Base-by-base conservation (phyloP, 2,329 filamentous ascomycete genomes). In the Aspergillus sp. region DNA sequence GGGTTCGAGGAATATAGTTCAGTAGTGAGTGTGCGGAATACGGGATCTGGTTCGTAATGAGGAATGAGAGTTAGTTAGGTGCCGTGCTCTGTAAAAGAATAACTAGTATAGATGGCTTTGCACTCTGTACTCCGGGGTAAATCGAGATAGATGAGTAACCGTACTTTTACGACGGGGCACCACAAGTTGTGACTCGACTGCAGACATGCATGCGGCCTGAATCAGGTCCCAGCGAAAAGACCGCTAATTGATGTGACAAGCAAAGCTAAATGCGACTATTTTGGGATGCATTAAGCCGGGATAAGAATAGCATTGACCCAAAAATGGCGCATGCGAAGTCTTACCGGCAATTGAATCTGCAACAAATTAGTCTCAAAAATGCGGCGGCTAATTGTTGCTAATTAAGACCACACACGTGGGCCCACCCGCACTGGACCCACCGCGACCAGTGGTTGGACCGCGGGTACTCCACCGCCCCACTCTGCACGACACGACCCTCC, bases 381-480 rank as follows among this genome's bases (percentile, higher is more conserved):
- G 30, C 43, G 47, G 52, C 50, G 48, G 50, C 40, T 51, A 52
- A 53, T 41, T 51, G 43, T 40, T 46, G 29, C 48, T 53, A 53
- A 53, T 54, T 51, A 49, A 44, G 50, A 35, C 26, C 12, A n/a
- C 19, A 19, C 19, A 19, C 19, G 19, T 19, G 19, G 19, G 19
- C 19, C 19, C 19, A 19, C 19, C 19, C 19, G 19, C 19, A 19
- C 19, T 19, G 19, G 43, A 38, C 46, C 47, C 52, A 54, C 49
- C 28, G 4, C 10, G 10, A 48, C 47, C 45, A 48, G 46, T 57
- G 55, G 56, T 48, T 55, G 52, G 48, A 49, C 52, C 35, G 30
- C 30, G 30, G 30, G 6, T 32, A 9, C 19, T 2, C 19, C 19
- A 19, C 19, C 2, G 51, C 51, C 50, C 56, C 52, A 52, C 46